Evolutionary conservation across 495 filamentous ascomycete genomes (phyloP).

Genomic region (Amorphotheca resinae): DNA sequence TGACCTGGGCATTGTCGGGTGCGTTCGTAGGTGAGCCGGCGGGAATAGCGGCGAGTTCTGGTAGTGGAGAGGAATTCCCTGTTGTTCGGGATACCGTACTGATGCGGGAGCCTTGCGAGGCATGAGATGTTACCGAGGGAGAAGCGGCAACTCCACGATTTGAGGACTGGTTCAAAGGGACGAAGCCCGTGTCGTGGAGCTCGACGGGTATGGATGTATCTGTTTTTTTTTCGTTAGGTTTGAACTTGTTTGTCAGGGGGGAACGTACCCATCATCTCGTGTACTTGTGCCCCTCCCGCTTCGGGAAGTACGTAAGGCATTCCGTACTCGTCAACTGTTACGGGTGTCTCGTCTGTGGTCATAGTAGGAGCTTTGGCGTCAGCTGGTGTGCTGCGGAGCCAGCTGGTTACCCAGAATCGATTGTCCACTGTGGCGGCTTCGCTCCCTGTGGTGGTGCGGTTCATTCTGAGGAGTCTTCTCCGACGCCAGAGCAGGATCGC

Average conservation of each 20-base stretch:
- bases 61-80: not conserved
- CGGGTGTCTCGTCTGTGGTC: conserved; percentile 32
- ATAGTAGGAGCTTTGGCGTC: conserved; percentile 34
- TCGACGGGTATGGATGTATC: conserved; percentile 18
- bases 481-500: conserved; percentile 44
- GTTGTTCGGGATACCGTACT: conserved; percentile 2
- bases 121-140: conserved; percentile 4
- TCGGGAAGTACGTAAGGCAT: conserved; percentile 6
- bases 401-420: conserved; percentile 28
- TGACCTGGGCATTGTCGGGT: conserved; percentile 11
- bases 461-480: conserved; percentile 27
- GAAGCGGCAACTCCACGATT: conserved; percentile 1
- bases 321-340: conserved; percentile 16
- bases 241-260: not conserved
- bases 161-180: conserved; percentile 6
- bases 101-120: conserved; percentile 5
- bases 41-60: not conserved
- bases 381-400: conserved; percentile 29
- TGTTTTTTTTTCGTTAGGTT: conserved; percentile 3
- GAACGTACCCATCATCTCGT: conserved; percentile 33
- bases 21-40: conserved; percentile 7
- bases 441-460: conserved; percentile 26
- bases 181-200: conserved; percentile 16
- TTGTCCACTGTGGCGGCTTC: conserved; percentile 32
- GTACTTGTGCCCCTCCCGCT: conserved; percentile 23